Evolutionary conservation across 768 basidiomycete species (phyloP).

Genomic region (Terana coerulea): DNA sequence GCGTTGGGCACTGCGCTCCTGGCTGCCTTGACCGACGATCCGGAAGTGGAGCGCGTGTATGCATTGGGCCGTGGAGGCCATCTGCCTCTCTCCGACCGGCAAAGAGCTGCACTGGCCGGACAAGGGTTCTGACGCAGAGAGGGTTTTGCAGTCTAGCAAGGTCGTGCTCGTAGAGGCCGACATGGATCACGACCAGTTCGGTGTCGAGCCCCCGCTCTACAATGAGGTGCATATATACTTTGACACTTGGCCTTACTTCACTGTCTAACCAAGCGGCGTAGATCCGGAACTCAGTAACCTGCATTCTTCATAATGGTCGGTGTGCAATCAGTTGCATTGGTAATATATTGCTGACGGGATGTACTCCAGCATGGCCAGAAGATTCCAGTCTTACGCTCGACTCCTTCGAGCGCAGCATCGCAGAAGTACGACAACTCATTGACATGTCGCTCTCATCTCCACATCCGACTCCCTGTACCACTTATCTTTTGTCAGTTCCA

Average conservation of each 20-base stretch:
- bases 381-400: conserved; percentile 32
- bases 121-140: conserved; percentile 12
- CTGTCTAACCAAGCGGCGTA: background rate
- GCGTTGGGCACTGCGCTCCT: conserved; percentile 18
- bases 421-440: conserved; percentile 28
- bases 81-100: background rate
- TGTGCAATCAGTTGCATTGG: background rate
- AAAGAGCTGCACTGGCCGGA: background rate
- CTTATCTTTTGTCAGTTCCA: conserved; percentile 33
- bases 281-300: conserved; percentile 3
- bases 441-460: conserved; percentile 31
- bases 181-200: conserved; percentile 14
- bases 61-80: conserved; percentile 12
- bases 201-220: conserved; percentile 20
- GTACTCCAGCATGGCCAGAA: conserved; percentile 31
- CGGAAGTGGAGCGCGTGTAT: conserved; percentile 15
- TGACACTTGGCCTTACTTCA: background rate
- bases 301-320: conserved; percentile 30
- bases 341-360: too few species aligned
- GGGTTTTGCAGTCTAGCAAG: conserved; percentile 2
- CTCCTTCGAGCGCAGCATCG: conserved; percentile 29
- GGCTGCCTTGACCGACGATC: background rate
- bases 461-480: conserved; percentile 21
- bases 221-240: conserved; percentile 21
- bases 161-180: conserved; percentile 6